Evolutionary conservation across 2,329 filamentous ascomycete species (phyloP), one percentile per base, ranked within the genome.

Genomic region (Blastomyces silverae): DNA sequence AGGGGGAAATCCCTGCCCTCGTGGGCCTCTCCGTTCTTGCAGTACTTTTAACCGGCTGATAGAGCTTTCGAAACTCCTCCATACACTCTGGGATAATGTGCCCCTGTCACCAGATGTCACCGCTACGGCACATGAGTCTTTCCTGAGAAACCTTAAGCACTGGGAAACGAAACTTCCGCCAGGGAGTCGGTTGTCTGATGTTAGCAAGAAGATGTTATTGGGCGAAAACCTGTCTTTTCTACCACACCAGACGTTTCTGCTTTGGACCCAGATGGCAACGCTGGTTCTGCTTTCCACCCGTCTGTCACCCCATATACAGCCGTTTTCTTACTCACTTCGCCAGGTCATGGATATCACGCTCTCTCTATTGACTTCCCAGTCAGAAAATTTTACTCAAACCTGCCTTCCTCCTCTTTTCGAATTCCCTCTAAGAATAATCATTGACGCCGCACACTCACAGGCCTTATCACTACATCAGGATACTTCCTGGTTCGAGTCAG

Each of bases 21-120:
- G 74, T 22, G 75, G 77, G 13, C 78, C 77, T 3, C 75, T 81
- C 15, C 76, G 81, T 56, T 76, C 79, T 5, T 71, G 83, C 28
- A 85, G 83, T 70, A 82, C 79, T 6, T 84, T 84, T 70, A 85
- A 85, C 66, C 75, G 77, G 37, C 73, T 85, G 22, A 71, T 82
- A 0, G 75, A 76, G 15, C 68, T 81, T 31, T 68, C 39, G 57
- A 69, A 34, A 63, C 65, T 68, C 62, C 67, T 66, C 25, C 69
- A 68, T 52, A 57, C 13, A 15, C 50, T 63, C 20, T 60, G 22
- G 10, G 57, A 60, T 46, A 28, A 8, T 31, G 39, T 31, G 5
- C 31, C n/a, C 6, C n/a, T 22, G 37, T n/a, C 34, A 17, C 37
- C 20, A 42, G 39, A 59, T 22, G 56, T 22, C 34, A 37, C 20